Percentiles rank a stretch among this genome's conserved stretches.
Conservation (phyloP, 2,329 filamentous ascomycete genomes). For the Ascochyta fabae region DNA sequence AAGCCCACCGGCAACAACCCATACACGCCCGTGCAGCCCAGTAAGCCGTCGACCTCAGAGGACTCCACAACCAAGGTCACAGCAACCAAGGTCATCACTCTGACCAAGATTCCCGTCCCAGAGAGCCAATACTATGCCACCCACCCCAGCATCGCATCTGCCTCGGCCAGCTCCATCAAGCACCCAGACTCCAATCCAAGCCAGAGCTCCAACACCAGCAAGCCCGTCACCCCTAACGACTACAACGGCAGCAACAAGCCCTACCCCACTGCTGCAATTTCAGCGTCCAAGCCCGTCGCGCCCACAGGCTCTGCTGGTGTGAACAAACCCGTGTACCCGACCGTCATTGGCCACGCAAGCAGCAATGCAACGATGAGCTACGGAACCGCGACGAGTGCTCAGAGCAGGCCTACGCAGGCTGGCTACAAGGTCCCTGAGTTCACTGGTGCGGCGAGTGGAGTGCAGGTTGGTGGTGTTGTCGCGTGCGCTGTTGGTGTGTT, state of each 20-base stretch:
- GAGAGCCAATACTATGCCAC: slow-evolving; percentile 18
- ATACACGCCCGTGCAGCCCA: neutral
- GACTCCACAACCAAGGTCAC: slow-evolving; percentile 15
- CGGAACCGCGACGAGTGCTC: slow-evolving; percentile 1
- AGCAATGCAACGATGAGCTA: slow-evolving; percentile 22
- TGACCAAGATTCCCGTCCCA: slow-evolving; percentile 25
- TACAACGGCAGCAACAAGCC: neutral
- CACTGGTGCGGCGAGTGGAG: slow-evolving; percentile 30
- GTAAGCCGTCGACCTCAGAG: slow-evolving; percentile 5
- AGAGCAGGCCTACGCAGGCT: slow-evolving; percentile 22
- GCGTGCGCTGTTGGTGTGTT: slow-evolving; percentile 17
- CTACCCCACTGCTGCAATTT: slow-evolving; percentile 1
- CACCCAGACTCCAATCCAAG: slow-evolving; percentile 7
- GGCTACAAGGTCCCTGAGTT: slow-evolving; percentile 25
- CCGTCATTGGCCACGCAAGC: neutral
- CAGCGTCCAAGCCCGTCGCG: neutral
- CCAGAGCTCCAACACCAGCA: neutral
- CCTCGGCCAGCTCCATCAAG: slow-evolving; percentile 7
- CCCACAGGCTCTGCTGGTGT: neutral
- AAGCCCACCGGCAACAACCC: neutral
- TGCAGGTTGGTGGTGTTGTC: slow-evolving; percentile 23
- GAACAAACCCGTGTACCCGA: neutral
- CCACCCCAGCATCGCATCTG: slow-evolving; percentile 4
- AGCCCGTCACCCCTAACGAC: slow-evolving; percentile 3
- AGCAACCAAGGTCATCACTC: slow-evolving; percentile 26